phyloP scores from a whole-genome alignment of 2,329 filamentous ascomycete genomes.

The Fonsecaea multimorphosa region DNA sequence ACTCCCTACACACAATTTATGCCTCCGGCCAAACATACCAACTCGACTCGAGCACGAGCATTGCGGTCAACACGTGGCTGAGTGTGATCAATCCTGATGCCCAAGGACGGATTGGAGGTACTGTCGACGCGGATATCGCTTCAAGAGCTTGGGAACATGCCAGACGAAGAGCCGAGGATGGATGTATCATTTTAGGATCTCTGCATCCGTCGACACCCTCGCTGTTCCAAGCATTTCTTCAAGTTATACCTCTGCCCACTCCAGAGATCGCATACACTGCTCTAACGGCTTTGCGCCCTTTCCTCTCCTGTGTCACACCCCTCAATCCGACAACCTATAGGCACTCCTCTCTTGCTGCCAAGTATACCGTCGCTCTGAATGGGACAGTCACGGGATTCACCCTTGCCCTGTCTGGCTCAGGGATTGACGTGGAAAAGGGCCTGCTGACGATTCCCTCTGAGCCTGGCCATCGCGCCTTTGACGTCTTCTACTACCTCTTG shows the following conservation, averaged over 20 bases:
- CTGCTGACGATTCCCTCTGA: conserved; percentile 80
- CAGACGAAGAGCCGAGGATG: conserved; percentile 89
- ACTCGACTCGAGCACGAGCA: conserved; percentile 85
- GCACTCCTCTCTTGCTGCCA: conserved; percentile 79
- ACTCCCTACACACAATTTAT: conserved; percentile 89
- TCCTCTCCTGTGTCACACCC: conserved; percentile 84
- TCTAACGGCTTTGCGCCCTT: conserved; percentile 81
- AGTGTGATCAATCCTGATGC: conserved; percentile 74
- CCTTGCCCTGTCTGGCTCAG: conserved; percentile 81
- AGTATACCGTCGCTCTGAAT: conserved; percentile 78
- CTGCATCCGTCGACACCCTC: conserved; percentile 89
- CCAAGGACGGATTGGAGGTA: conserved; percentile 74
- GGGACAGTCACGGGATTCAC: conserved; percentile 78
- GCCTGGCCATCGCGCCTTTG: conserved; percentile 86
- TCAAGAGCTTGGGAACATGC: conserved; percentile 95
- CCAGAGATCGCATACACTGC: conserved; percentile 78
- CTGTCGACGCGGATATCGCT: conserved; percentile 79
- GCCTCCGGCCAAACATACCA: conserved; percentile 79
- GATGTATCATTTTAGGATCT: conserved; percentile 86
- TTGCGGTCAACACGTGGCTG: conserved; percentile 95
- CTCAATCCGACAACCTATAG: conserved; percentile 84
- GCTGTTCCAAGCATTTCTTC: conserved; percentile 78
- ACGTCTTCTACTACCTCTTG: conserved; percentile 96
- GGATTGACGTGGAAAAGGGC: conserved; percentile 82
- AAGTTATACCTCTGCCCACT: conserved; percentile 77